Evolutionary conservation across 75 land plant genomes (phyloP).

Genomic region (Azolla pinnata): DNA sequence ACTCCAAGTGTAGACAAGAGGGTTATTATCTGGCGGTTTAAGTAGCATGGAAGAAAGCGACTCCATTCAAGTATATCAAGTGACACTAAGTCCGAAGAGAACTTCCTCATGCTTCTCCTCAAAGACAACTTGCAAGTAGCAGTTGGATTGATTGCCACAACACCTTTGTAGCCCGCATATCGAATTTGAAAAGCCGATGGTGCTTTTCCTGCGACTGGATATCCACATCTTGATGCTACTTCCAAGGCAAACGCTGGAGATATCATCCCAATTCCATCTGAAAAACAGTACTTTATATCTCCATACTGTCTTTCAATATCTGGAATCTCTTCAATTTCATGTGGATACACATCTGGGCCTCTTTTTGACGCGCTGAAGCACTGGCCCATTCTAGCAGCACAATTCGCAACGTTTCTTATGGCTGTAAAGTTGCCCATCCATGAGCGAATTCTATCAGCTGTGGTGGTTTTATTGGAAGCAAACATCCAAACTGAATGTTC

Average conservation of each 20-base stretch:
- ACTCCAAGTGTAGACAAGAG: slow-evolving; percentile 77
- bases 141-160: slow-evolving; percentile 72
- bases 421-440: slow-evolving; percentile 83
- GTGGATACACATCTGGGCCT: slow-evolving; percentile 32
- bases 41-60: slow-evolving; percentile 55
- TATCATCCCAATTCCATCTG: slow-evolving; percentile 94
- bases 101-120: slow-evolving; percentile 73
- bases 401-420: slow-evolving; percentile 65
- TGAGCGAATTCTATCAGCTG: slow-evolving; percentile 48
- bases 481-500: slow-evolving; percentile 84
- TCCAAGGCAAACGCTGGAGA: slow-evolving; percentile 47
- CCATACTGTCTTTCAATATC: slow-evolving; percentile 48
- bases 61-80: slow-evolving; percentile 63
- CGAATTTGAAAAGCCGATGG: slow-evolving; percentile 95
- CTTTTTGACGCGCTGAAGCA: slow-evolving; percentile 62
- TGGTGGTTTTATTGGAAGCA: slow-evolving; percentile 50
- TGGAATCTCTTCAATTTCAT: slow-evolving; percentile 47
- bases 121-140: slow-evolving; percentile 56
- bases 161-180: slow-evolving; percentile 91
- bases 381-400: slow-evolving; percentile 96
- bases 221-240: slow-evolving; percentile 59
- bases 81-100: slow-evolving; percentile 48
- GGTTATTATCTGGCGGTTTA: slow-evolving; percentile 71
- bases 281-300: slow-evolving; percentile 63
- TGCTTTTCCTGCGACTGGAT: slow-evolving; percentile 11